A percentile compares a stretch with the other conserved stretches of the same genome.
These are phyloP conservation scores for Darksidea phi DNA, from an alignment of 495 filamentous ascomycete genomes.

Conservation along the genomic window DNA sequence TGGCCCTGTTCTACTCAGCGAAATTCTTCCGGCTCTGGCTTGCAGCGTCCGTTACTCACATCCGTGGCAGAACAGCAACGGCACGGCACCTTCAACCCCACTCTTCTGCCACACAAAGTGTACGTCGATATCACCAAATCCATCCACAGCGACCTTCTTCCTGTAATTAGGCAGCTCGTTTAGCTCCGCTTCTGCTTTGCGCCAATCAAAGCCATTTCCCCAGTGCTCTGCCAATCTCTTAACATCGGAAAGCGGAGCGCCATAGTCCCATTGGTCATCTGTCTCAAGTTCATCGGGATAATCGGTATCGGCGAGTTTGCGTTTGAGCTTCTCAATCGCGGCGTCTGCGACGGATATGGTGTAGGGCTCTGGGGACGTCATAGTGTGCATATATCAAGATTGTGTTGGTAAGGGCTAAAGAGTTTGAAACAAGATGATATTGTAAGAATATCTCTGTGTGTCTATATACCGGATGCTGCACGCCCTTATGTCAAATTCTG, in stretches of 20 bases:
- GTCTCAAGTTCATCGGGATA: slow-evolving; percentile 41
- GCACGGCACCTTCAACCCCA: slow-evolving; percentile 35
- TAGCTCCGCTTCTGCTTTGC: slow-evolving; percentile 39
- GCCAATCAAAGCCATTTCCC: slow-evolving; percentile 47
- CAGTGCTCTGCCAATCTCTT: slow-evolving; percentile 53
- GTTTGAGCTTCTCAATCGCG: slow-evolving; percentile 20
- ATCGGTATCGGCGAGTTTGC: slow-evolving; percentile 22
- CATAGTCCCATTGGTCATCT: slow-evolving; percentile 45
- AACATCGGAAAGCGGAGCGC: slow-evolving; percentile 53
- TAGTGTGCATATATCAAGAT: background rate
- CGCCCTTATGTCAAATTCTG: too few relatives aligned
- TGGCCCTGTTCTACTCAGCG: slow-evolving; percentile 51
- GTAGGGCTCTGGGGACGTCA: slow-evolving; percentile 22
- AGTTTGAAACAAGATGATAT: too few relatives aligned
- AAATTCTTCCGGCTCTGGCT: background rate
- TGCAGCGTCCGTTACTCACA: slow-evolving; percentile 26
- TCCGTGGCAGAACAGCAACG: slow-evolving; percentile 43
- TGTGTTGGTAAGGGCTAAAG: too few relatives aligned
- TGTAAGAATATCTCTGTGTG: too few relatives aligned
- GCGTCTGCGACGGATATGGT: slow-evolving; percentile 31
- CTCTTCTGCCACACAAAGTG: slow-evolving; percentile 44
- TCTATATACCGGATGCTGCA: too few relatives aligned
- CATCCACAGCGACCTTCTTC: slow-evolving; percentile 36
- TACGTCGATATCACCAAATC: slow-evolving; percentile 41
- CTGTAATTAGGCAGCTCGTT: slow-evolving; percentile 45